Evolutionary conservation across 2,329 filamentous ascomycete genomes (phyloP).

Genomic region (Chaetomium sp.): DNA sequence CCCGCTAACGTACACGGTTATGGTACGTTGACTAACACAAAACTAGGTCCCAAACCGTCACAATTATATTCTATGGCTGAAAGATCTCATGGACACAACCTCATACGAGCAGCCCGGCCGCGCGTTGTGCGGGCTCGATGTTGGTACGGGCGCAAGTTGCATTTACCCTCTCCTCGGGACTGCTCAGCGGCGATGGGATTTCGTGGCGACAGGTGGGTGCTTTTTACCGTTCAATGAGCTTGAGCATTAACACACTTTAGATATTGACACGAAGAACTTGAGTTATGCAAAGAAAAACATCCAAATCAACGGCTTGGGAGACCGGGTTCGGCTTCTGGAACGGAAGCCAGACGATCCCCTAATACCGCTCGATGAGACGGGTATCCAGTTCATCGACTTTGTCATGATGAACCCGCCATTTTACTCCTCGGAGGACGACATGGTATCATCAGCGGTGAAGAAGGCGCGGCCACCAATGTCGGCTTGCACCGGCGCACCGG

Average conservation of each 20-base stretch:
- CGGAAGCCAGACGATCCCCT: constrained; percentile 56
- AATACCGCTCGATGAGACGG: constrained; percentile 63
- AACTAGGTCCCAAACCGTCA: constrained; percentile 66
- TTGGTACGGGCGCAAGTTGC: constrained; percentile 87
- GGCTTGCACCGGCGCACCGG: constrained; percentile 72
- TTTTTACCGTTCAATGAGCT: not conserved
- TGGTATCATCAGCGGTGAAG: constrained; percentile 62
- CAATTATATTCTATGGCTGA: constrained; percentile 90
- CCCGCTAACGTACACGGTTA: not conserved
- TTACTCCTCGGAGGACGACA: constrained; percentile 73
- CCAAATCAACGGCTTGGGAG: constrained; percentile 62
- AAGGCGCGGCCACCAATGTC: constrained; percentile 72
- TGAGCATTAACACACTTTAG: constrained; percentile 42
- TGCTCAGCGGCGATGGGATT: constrained; percentile 70
- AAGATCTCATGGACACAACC: constrained; percentile 75
- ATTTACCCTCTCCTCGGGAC: constrained; percentile 89
- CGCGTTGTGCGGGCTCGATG: constrained; percentile 72
- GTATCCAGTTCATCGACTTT: constrained; percentile 66
- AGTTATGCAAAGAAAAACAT: constrained; percentile 69
- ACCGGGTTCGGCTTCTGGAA: constrained; percentile 65
- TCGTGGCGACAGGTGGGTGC: constrained; percentile 61
- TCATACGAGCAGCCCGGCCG: constrained; percentile 52
- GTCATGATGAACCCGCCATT: constrained; percentile 96
- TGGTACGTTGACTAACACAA: not conserved
- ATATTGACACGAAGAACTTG: constrained; percentile 75